Conservation (phyloP, 2,329 filamentous ascomycete species). For the Scedosporium minutisporum region DNA sequence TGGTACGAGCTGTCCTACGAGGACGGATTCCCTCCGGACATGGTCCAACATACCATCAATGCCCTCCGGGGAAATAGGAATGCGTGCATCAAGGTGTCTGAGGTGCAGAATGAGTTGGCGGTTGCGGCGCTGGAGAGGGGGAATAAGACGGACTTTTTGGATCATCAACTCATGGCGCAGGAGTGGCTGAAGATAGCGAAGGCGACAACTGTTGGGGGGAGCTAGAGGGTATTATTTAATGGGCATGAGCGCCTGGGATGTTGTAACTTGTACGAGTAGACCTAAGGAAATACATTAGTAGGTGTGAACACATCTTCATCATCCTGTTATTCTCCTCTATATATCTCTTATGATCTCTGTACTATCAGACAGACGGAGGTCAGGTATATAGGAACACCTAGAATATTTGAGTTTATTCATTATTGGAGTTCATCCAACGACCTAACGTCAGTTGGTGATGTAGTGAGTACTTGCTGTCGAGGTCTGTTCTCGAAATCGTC, state of each 20-base stretch:
- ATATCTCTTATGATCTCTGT: no score
- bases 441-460: no score
- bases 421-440: no score
- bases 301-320: no score
- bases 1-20: not conserved
- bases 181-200: constrained; percentile 4
- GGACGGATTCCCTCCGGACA: not conserved
- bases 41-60: not conserved
- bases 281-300: not conserved
- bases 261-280: not conserved
- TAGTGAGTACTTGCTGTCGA: no score
- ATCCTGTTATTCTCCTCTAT: no score
- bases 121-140: not conserved
- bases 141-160: not conserved
- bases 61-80: not conserved
- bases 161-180: not conserved
- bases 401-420: no score
- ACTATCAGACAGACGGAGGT: no score
- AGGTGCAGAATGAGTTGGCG: not conserved
- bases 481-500: no score
- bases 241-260: not conserved
- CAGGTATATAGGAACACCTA: no score
- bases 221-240: not conserved
- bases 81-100: not conserved
- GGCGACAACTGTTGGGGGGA: not conserved